Base-by-base conservation (phyloP, 495 filamentous ascomycete species). In the Schizothecium vesticola region DNA sequence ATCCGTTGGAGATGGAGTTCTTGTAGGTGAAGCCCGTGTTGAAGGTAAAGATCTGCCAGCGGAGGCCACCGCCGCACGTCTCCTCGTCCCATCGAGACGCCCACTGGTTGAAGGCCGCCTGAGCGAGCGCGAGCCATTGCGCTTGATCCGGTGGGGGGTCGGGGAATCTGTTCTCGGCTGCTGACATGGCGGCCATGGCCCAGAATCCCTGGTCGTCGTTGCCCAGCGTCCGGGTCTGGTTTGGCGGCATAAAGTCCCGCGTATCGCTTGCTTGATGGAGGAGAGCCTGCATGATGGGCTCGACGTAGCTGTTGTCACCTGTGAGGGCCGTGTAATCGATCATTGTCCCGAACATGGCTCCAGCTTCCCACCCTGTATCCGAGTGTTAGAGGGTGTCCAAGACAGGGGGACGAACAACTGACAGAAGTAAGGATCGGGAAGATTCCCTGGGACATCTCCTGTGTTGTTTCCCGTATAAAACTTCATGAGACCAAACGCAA, bases 191-290 rank as follows among this genome's bases (percentile, higher is more conserved):
- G 3, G 91, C 84, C 76, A 96, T 88, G 31, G 83, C 92, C 92
- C 92, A 96, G 74, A 96, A 96, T 0, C 84, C 88, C 73, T 95
- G 92, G 74, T 96, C 92, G 71, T 96, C 92, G 76, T 96, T 96
- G 62, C 92, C 91, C 63, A 86, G 78, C 0, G 89, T 88, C 67
- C 87, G 84, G 25, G 90, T 91, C 72, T 96, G 92, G 76, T 97
- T 96, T 12, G 79, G 77, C 0, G 93, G 91, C 90, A 93, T 92
- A 75, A 88, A 95, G 66, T 93, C 85, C 11, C 80, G 76, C 56
- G 89, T 82, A 13, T 85, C 82, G 13, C 90, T 89, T 19, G 84
- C 86, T 76, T 97, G 93, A 76, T 86, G 90, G 2, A 90, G 71
- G 64, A 97, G 73, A 0, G 84, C 93, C 69, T 92, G 86, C 5